These are phyloP conservation scores for Phycomyces nitens DNA, from an alignment of 192 early-diverging fungal genomes.

Conservation along the genomic window DNA sequence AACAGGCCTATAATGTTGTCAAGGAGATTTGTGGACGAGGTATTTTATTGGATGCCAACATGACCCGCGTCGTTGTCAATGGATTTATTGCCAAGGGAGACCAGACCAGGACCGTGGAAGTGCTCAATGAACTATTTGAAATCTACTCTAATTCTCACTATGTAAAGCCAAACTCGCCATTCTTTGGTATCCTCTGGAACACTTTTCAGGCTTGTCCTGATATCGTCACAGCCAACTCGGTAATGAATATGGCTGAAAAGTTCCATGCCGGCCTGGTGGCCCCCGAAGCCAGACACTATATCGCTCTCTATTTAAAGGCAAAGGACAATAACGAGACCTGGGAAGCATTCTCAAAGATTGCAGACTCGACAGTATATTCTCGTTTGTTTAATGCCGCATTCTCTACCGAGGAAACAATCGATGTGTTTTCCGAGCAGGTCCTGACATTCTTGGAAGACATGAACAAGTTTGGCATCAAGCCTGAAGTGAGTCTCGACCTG, in stretches of 20 bases:
- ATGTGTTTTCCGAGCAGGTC: conserved; percentile 7
- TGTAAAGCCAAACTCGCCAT: neutral
- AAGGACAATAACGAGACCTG: neutral
- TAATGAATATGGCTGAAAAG: conserved; percentile 12
- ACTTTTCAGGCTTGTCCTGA: neutral
- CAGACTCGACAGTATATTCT: neutral
- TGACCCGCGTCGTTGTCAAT: conserved; percentile 15
- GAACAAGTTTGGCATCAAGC: conserved; percentile 9
- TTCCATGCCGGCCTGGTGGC: conserved; percentile 4
- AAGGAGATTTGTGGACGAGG: conserved; percentile 16
- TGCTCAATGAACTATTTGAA: neutral
- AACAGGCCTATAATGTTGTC: conserved; percentile 10
- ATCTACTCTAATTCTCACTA: neutral
- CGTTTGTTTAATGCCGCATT: conserved; percentile 22
- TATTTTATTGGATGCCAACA: conserved; percentile 21
- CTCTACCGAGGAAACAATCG: neutral
- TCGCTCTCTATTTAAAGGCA: conserved; percentile 10
- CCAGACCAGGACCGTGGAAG: neutral
- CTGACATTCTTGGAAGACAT: conserved; percentile 26
- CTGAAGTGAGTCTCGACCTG: conserved; percentile 7
- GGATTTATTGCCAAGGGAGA: conserved; percentile 5
- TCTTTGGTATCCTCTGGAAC: neutral
- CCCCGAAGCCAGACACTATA: neutral
- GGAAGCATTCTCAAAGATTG: neutral
- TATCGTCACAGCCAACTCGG: neutral